Evolutionary conservation across 306 rosid genomes (phyloP), one percentile per base, ranked within the genome.

Genomic region (Corylus americana): DNA sequence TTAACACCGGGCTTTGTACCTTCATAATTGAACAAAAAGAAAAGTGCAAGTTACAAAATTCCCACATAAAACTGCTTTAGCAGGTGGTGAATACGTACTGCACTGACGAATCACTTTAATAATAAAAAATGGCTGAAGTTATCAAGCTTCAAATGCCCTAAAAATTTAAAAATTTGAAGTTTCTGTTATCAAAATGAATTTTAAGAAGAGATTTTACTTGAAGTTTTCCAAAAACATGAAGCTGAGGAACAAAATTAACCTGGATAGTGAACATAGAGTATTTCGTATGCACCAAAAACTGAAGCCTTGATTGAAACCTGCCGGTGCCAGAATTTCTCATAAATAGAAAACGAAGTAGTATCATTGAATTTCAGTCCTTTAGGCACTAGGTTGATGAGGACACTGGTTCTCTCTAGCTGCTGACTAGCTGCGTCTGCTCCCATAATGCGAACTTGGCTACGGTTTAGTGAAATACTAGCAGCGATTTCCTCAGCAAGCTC

Each of bases 351-450:
- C 44, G 97, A 90, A 1, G 83, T 76, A 20, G 85, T 75, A 74
- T 89, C 80, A 77, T 91, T 91, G 81, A 95, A 95, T 67, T 72
- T 88, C 42, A 78, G 53, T 76, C 95, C 91, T 77, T 55, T 88
- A 12, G 99, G 99, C 42, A 95, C 93, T 81, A 95, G 87, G 86
- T 93, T 84, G 74, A 95, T 80, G 59, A 93, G 85, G 76, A 93
- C 97, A 53, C 81, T 77, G 78, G 97, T 93, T 83, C 90, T 84
- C 77, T 91, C 97, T 16, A 89, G 79, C 90, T 89, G 94, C 83
- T 90, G 96, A 77, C 54, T 85, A 67, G 92, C 85, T 57, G 93
- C 98, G 80, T 95, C 90, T 3, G 99, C 99, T 83, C 94, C 99
- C 89, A 90, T 87, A 27, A 95, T 88, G 59, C 97, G 97, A 81